Evolutionary conservation across 257 asterid species (phyloP), one percentile per base, ranked within the genome.

Genomic region (Solanum chaucha): DNA sequence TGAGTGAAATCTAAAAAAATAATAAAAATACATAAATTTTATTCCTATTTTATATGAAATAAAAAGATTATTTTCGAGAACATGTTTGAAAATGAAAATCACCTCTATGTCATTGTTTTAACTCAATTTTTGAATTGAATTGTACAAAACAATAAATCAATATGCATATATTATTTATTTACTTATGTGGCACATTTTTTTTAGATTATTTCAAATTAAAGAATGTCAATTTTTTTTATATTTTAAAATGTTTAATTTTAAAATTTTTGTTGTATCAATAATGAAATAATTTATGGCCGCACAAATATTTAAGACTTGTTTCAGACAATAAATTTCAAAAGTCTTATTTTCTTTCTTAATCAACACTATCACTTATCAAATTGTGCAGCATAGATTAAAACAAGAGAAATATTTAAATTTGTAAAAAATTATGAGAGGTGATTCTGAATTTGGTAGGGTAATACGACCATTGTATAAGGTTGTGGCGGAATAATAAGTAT

Each of bases 181-280:
- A 67, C 6, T 68, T 30, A 32, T 4, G 46, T 19, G 13, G 8
- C 26, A 32, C 6, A 17, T 2, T 15, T 17, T 32, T 32, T 55
- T 55, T 6, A 1, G 5, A 17, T 1, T 4, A 4, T 20, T 15
- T 70, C 11, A 30, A 70, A 6, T 36, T 36, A 38, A 32, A 34
- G n/a, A 34, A 8, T 17, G 28, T 1, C 8, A 30, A 2, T 28
- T 1, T 15, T 6, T 68, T 6, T 7, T 3, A 7, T 14, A 15
- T 30, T 65, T 11, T 65, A 11, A 5, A 2, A 4, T 10, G 48
- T 41, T 68, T 68, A 68, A 26, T 67, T 26, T 67, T 3, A 5
- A 26, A 28, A 5, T 1, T 0, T 0, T 13, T 3, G 1, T 11
- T 28, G 3, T 67, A 67, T 13, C 22, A 4, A 1, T 28, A 6